Conservation (phyloP, 2,329 filamentous ascomycete species). For the Neonectria neomacrospora region DNA sequence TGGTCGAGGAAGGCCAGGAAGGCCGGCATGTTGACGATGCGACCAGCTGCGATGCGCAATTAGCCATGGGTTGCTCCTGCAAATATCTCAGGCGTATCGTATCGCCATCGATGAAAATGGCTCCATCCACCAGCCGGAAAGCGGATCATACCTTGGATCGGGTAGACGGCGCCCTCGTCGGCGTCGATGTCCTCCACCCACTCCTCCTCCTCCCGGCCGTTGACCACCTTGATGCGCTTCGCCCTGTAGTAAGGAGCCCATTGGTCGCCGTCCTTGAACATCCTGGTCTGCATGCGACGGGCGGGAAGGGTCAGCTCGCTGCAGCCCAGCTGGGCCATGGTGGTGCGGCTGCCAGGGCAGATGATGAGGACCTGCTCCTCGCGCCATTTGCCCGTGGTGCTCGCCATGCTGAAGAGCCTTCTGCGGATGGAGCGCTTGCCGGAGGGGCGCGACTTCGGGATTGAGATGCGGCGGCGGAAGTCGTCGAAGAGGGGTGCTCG, state of each 20-base stretch:
- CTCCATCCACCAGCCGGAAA: not conserved
- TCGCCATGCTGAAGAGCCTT: conserved; percentile 59
- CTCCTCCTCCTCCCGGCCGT: conserved; percentile 67
- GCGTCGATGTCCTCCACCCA: conserved; percentile 92
- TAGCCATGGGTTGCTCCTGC: conserved; percentile 25
- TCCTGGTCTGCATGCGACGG: conserved; percentile 87
- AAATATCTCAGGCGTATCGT: not conserved
- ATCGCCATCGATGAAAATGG: conserved; percentile 16
- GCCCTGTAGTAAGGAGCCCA: conserved; percentile 81
- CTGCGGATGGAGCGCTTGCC: conserved; percentile 26
- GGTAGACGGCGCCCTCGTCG: conserved; percentile 89
- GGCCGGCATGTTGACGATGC: conserved; percentile 89
- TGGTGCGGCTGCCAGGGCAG: conserved; percentile 87
- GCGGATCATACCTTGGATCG: conserved; percentile 68
- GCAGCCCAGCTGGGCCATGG: conserved; percentile 89
- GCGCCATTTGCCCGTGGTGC: conserved; percentile 68
- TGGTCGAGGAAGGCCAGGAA: conserved; percentile 95
- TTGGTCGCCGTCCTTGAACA: conserved; percentile 90
- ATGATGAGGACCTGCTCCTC: conserved; percentile 76
- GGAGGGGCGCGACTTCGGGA: conserved; percentile 15
- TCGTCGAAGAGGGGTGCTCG: conserved; percentile 1
- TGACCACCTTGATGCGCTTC: conserved; percentile 65
- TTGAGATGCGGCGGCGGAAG: conserved; percentile 1
- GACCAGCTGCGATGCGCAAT: conserved; percentile 66
- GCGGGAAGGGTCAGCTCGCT: conserved; percentile 92